Evolutionary conservation across 345 rosid species (phyloP).

Genomic region (Salix dunnii): DNA sequence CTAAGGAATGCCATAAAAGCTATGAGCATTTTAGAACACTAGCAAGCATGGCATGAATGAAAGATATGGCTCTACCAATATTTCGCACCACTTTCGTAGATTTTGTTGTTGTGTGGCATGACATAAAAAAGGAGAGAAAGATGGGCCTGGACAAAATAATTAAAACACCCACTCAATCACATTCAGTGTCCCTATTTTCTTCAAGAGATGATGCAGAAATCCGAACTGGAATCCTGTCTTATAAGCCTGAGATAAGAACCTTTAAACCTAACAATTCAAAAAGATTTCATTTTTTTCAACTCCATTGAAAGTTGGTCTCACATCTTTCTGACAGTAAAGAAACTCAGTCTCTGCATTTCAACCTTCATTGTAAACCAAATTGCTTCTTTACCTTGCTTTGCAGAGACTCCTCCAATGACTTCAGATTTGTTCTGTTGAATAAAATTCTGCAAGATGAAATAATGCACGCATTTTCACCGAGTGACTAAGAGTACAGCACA

Average conservation of each 20-base stretch:
- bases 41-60: too few species aligned
- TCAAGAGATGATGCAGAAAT: slow-evolving; percentile 27
- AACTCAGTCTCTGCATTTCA: slow-evolving; percentile 6
- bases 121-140: background rate
- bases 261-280: slow-evolving; percentile 25
- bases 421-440: background rate
- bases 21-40: too few species aligned
- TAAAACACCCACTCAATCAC: slow-evolving; percentile 34
- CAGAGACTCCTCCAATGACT: background rate
- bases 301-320: slow-evolving; percentile 16
- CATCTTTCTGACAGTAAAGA: slow-evolving; percentile 18
- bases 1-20: too few species aligned
- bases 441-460: background rate
- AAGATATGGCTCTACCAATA: background rate
- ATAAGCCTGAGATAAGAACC: slow-evolving; percentile 7
- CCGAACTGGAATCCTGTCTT: slow-evolving; percentile 22
- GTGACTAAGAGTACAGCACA: background rate
- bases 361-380: background rate
- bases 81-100: background rate
- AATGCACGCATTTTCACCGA: background rate
- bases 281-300: slow-evolving; percentile 18
- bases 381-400: background rate
- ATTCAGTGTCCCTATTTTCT: slow-evolving; percentile 26
- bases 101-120: background rate
- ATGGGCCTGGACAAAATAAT: slow-evolving; percentile 31